phyloP scores from a whole-genome alignment of 192 early-diverging fungal species.

The Rhizophlyctis rosea region DNA sequence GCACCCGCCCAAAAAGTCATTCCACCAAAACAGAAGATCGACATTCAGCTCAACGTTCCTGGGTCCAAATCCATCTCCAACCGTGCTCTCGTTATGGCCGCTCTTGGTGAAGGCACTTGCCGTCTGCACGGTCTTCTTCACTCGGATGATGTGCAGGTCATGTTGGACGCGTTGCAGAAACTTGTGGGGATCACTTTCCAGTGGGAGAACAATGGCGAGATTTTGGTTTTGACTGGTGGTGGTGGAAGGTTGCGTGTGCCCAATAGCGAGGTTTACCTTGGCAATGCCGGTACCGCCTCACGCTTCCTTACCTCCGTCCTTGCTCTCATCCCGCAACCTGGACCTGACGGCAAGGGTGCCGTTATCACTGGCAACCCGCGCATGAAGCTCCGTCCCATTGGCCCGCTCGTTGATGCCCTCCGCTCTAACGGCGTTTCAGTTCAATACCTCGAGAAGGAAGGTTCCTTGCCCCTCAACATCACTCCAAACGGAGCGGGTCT shows the following conservation, averaged over 20 bases:
- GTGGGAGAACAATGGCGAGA: conserved; percentile 93
- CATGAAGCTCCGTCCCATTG: conserved; percentile 97
- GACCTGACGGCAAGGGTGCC: neutral
- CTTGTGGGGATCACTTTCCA: conserved; percentile 80
- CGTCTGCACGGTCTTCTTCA: conserved; percentile 83
- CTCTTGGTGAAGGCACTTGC: conserved; percentile 78
- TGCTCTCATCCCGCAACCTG: conserved; percentile 60
- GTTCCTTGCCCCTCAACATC: conserved; percentile 84
- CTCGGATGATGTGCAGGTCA: conserved; percentile 98
- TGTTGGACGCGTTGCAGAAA: conserved; percentile 86
- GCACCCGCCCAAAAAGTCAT: conserved; percentile 68
- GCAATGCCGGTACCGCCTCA: conserved; percentile 96
- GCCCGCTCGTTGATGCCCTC: conserved; percentile 82
- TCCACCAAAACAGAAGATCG: conserved; percentile 14
- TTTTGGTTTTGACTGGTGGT: conserved; percentile 79
- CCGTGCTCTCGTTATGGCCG: conserved; percentile 87
- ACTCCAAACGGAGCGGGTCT: conserved; percentile 68
- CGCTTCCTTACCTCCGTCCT: conserved; percentile 90
- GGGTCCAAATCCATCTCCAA: conserved; percentile 98
- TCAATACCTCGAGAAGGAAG: conserved; percentile 72
- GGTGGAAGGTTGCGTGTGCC: conserved; percentile 75
- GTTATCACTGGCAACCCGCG: conserved; percentile 92
- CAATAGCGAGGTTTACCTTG: conserved; percentile 78
- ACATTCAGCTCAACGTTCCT: conserved; percentile 70
- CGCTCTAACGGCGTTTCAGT: conserved; percentile 75